Evolutionary conservation across 2,329 filamentous ascomycete species (phyloP).

Genomic region (Coniochaeta hoffmannii): DNA sequence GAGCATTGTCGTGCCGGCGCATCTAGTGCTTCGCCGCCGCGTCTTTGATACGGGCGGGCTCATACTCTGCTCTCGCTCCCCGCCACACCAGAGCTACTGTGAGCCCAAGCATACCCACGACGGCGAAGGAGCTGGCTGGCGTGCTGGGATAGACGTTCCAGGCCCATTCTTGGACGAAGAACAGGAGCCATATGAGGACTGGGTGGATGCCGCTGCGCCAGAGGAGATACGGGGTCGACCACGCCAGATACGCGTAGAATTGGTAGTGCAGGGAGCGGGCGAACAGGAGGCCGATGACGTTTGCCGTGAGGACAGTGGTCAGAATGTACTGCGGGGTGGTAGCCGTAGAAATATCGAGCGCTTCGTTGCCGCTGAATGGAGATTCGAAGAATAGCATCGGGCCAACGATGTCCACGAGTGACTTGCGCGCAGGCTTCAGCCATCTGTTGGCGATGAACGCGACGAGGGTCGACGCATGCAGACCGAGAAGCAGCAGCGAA

Average conservation of each 20-base stretch:
- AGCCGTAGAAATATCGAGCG: conserved; percentile 45
- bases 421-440: conserved; percentile 59
- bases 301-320: conserved; percentile 69
- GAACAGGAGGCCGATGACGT: conserved; percentile 74
- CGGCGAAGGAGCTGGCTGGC: conserved; percentile 44
- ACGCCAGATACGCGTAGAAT: conserved; percentile 87
- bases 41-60: conserved; percentile 13
- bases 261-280: conserved; percentile 90
- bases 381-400: conserved; percentile 33
- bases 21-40: conserved; percentile 11
- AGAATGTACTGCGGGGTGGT: conserved; percentile 68
- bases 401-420: conserved; percentile 44
- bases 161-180: conserved; percentile 78
- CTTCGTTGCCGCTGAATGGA: conserved; percentile 43
- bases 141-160: conserved; percentile 93
- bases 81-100: conserved; percentile 59
- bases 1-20: background rate
- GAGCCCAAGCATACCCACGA: conserved; percentile 62
- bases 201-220: conserved; percentile 71
- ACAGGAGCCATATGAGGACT: conserved; percentile 58
- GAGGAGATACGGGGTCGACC: conserved; percentile 80
- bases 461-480: conserved; percentile 59
- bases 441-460: conserved; percentile 62
- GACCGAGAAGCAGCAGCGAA: conserved; percentile 55
- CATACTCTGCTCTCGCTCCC: conserved; percentile 39